Conservation (phyloP, 495 filamentous ascomycete species). For the Hamigera avellanea region DNA sequence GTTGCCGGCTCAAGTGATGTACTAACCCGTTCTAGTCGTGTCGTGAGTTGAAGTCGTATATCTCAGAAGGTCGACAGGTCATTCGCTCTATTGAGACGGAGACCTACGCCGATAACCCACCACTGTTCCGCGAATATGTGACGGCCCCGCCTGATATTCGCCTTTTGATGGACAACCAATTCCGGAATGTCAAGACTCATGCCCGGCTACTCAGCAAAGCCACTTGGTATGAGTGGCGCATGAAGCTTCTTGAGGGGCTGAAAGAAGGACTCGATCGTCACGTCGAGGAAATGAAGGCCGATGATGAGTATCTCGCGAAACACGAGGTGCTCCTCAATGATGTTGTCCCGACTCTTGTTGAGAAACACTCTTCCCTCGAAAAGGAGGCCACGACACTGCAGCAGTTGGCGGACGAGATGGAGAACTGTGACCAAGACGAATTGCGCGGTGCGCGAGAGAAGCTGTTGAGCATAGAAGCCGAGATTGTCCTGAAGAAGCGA, state of each 20-base stretch:
- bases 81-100: conserved; percentile 82
- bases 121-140: conserved; percentile 84
- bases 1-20: neutral
- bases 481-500: conserved; percentile 55
- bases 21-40: conserved; percentile 56
- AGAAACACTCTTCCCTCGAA: conserved; percentile 48
- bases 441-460: conserved; percentile 54
- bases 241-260: conserved; percentile 75
- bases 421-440: conserved; percentile 67
- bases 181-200: conserved; percentile 91
- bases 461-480: conserved; percentile 50
- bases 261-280: conserved; percentile 67
- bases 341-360: conserved; percentile 50
- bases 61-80: conserved; percentile 76
- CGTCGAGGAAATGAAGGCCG: conserved; percentile 60
- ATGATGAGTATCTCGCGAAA: conserved; percentile 54
- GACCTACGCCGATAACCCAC: conserved; percentile 77
- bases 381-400: conserved; percentile 53
- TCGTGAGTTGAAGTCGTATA: conserved; percentile 88
- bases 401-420: conserved; percentile 60
- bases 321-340: conserved; percentile 54
- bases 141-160: conserved; percentile 75
- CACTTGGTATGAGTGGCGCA: conserved; percentile 97
- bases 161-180: conserved; percentile 84
- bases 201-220: conserved; percentile 80